These are phyloP conservation scores for Epichloe amarillans DNA, from an alignment of 2,329 filamentous ascomycete genomes.

Conservation along the genomic window DNA sequence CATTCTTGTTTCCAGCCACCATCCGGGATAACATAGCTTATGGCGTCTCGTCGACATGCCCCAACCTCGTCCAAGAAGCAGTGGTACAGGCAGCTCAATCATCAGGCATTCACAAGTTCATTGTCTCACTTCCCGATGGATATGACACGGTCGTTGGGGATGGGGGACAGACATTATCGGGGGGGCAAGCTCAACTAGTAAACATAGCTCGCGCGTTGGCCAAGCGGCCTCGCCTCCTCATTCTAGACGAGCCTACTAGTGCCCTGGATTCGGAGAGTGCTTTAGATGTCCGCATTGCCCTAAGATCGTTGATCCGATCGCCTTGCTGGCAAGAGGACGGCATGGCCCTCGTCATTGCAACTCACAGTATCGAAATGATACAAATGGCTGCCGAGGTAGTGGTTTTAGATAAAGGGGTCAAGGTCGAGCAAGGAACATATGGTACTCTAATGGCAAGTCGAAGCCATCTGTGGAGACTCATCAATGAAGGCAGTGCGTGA, in stretches of 20 bases:
- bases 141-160: conserved; percentile 60
- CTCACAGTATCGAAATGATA: conserved; percentile 82
- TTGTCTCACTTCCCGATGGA: conserved; percentile 48
- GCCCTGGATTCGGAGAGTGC: conserved; percentile 62
- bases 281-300: conserved; percentile 46
- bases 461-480: conserved; percentile 34
- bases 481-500: conserved; percentile 19
- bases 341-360: conserved; percentile 67
- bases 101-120: conserved; percentile 64
- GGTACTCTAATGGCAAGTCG: conserved; percentile 36
- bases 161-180: conserved; percentile 62
- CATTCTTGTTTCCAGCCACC: conserved; percentile 64
- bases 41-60: conserved; percentile 46
- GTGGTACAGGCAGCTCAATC: conserved; percentile 39
- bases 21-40: conserved; percentile 76
- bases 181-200: conserved; percentile 72
- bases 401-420: conserved; percentile 53
- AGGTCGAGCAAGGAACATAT: conserved; percentile 57
- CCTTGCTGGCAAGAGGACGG: conserved; percentile 12
- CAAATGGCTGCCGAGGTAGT: conserved; percentile 58
- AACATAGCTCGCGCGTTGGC: conserved; percentile 70
- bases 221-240: conserved; percentile 54
- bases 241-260: conserved; percentile 80
- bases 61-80: conserved; percentile 29
- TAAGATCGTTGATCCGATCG: conserved; percentile 36